Conservation (phyloP, 2,329 filamentous ascomycete species). For the Metarhizium album region DNA sequence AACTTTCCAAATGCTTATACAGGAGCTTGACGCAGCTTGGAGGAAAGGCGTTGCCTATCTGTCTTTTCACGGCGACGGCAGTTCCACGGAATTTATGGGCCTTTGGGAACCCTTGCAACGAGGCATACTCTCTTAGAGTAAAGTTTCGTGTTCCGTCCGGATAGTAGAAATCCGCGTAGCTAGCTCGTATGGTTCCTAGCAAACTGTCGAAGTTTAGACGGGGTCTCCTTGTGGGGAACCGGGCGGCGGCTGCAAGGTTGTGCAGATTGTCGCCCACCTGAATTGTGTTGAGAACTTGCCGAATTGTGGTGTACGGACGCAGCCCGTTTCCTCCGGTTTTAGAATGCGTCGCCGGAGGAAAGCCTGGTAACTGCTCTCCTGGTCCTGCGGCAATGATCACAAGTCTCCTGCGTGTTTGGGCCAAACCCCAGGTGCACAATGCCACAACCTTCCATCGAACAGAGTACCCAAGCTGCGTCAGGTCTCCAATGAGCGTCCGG, state of each 20-base stretch:
- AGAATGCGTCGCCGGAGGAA: conserved; percentile 52
- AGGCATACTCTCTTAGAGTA: conserved; percentile 57
- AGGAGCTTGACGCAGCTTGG: conserved; percentile 42
- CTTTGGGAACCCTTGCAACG: conserved; percentile 57
- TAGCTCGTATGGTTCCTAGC: conserved; percentile 52
- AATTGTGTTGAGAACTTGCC: conserved; percentile 29
- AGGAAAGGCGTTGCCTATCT: conserved; percentile 75
- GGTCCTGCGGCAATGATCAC: conserved; percentile 52
- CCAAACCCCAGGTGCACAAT: conserved; percentile 38
- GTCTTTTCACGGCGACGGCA: conserved; percentile 36
- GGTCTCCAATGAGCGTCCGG: conserved; percentile 47
- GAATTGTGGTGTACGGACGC: conserved; percentile 33
- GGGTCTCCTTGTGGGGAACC: conserved; percentile 16
- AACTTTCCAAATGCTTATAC: conserved; percentile 36
- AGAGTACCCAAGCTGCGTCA: conserved; percentile 56
- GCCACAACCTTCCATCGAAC: conserved; percentile 55
- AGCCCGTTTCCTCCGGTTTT: conserved; percentile 23
- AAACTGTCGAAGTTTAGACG: conserved; percentile 39
- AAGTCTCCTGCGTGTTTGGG: conserved; percentile 39
- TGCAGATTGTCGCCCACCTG: conserved; percentile 27
- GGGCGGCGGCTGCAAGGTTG: conserved; percentile 18
- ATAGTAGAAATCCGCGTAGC: conserved; percentile 52
- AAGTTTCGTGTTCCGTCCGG: conserved; percentile 52
- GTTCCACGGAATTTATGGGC: conserved; percentile 44
- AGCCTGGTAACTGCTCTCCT: conserved; percentile 57